phyloP scores from a whole-genome alignment of 1,139 yeast species.

The Taiozyma sp. region DNA sequence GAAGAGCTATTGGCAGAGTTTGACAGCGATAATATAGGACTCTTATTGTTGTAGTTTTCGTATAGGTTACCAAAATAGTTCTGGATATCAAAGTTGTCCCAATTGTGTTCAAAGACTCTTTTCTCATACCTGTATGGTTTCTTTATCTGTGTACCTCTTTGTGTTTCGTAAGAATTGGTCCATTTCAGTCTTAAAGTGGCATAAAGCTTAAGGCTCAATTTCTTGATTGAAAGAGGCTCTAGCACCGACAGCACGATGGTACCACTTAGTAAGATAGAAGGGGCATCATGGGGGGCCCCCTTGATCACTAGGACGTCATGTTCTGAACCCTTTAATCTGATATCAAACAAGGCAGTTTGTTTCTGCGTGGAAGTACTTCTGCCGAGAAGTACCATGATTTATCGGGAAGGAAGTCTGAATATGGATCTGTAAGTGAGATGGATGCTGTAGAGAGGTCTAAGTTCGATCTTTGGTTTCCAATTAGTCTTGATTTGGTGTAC shows the following conservation, averaged over 20 bases:
- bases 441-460: not conserved
- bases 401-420: not conserved
- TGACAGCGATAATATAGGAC: constrained; percentile 5
- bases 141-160: constrained; percentile 39
- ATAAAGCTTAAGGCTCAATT: constrained; percentile 55
- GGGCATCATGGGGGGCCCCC: constrained; percentile 75
- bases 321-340: constrained; percentile 60
- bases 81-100: constrained; percentile 64
- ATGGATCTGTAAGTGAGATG: not conserved
- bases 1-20: constrained; percentile 20
- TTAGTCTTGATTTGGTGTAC: not conserved
- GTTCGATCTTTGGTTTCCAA: not conserved
- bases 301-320: constrained; percentile 79
- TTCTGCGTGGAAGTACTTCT: constrained; percentile 11
- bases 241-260: constrained; percentile 69
- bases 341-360: constrained; percentile 50
- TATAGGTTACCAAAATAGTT: constrained; percentile 28
- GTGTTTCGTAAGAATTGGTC: constrained; percentile 44
- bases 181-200: constrained; percentile 61
- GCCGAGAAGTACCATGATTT: constrained; percentile 19
- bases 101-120: constrained; percentile 65
- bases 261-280: constrained; percentile 73
- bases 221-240: constrained; percentile 71
- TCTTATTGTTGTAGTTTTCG: constrained; percentile 21
- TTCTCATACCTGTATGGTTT: constrained; percentile 59